phyloP scores from a whole-genome alignment of 768 basidiomycete genomes.

The Lepiota subincarnata region DNA sequence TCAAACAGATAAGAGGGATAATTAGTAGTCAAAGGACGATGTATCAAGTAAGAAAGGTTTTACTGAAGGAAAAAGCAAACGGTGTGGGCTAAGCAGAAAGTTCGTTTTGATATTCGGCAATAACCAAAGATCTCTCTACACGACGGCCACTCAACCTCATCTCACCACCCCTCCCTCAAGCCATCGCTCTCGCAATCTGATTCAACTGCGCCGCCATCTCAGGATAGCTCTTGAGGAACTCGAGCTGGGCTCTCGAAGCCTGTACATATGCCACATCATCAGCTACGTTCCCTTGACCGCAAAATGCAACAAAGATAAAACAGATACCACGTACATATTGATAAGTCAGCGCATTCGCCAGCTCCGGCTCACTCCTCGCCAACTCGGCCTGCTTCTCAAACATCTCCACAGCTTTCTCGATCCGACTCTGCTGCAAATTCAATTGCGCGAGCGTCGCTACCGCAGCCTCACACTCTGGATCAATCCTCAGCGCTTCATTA shows the following conservation, averaged over 20 bases:
- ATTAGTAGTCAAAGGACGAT: background rate
- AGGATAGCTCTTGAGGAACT: slow-evolving; percentile 83
- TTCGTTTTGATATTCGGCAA: background rate
- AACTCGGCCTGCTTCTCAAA: slow-evolving; percentile 82
- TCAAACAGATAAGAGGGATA: background rate
- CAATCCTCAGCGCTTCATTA: slow-evolving; percentile 81
- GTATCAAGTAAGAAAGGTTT: background rate
- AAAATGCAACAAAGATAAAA: background rate
- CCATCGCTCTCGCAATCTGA: slow-evolving; percentile 33
- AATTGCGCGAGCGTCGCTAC: slow-evolving; percentile 95
- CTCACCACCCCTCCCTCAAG: background rate
- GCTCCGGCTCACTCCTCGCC: slow-evolving; percentile 87
- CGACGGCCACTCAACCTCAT: too few species aligned
- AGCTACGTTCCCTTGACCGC: background rate
- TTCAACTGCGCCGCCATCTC: slow-evolving; percentile 71
- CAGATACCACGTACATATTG: slow-evolving; percentile 56
- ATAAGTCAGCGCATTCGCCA: slow-evolving; percentile 73
- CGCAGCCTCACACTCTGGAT: slow-evolving; percentile 94
- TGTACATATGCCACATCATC: slow-evolving; percentile 25
- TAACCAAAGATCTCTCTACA: too few species aligned
- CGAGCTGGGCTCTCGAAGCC: slow-evolving; percentile 79
- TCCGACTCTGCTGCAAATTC: slow-evolving; percentile 84
- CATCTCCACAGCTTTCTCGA: slow-evolving; percentile 81
- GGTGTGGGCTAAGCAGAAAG: background rate
- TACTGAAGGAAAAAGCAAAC: background rate